Conservation (phyloP, 306 rosid genomes). For the Medicago ruthenica region DNA sequence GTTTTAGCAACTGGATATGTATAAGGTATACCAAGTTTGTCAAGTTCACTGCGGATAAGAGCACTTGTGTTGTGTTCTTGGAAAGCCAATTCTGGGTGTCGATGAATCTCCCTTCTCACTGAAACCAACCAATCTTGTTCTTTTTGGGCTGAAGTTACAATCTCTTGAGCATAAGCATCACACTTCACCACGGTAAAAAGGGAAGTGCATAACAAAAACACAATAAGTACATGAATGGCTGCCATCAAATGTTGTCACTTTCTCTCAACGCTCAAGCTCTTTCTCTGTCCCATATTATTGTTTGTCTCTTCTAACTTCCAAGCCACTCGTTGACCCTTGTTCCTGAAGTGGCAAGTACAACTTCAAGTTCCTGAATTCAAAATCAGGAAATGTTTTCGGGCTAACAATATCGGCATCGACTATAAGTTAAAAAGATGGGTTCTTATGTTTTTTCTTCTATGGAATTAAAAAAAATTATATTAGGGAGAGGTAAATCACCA, state of each 20-base stretch:
- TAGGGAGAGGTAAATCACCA: too few species aligned
- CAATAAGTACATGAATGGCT: background rate
- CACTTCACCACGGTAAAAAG: conserved; percentile 16
- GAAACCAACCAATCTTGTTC: conserved; percentile 67
- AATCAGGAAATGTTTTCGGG: too few species aligned
- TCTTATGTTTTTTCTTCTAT: background rate
- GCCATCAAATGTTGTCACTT: conserved; percentile 40
- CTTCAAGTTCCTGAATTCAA: too few species aligned
- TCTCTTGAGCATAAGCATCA: conserved; percentile 43
- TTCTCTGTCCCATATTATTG: background rate
- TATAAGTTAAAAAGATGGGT: background rate
- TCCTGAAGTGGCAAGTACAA: too few species aligned
- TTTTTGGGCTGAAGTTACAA: conserved; percentile 53
- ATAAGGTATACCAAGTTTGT: conserved; percentile 58
- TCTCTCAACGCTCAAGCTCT: background rate
- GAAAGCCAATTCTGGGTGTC: conserved; percentile 71
- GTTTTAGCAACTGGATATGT: conserved; percentile 67
- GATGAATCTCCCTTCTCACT: conserved; percentile 70
- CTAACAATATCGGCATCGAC: too few species aligned
- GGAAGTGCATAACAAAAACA: conserved; percentile 33
- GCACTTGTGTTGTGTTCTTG: conserved; percentile 75
- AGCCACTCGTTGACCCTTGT: background rate
- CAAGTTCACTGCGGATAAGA: conserved; percentile 64
- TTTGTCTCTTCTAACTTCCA: background rate
- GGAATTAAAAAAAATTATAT: too few species aligned